phyloP scores from a whole-genome alignment of 257 asterid species.

The Lithospermum erythrorhizon region DNA sequence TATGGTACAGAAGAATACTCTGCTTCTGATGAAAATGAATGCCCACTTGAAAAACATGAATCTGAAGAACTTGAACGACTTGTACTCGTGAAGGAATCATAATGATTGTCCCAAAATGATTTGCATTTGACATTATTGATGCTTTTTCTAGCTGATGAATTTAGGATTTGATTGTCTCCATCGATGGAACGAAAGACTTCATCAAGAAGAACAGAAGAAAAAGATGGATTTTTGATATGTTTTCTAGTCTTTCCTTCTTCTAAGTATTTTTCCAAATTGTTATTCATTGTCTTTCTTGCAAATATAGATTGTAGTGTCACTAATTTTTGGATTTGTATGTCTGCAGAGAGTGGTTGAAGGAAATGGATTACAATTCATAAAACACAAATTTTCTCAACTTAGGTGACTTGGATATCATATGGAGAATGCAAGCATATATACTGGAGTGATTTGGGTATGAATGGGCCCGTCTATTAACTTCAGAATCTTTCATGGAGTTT shows the following conservation, averaged over 20 bases:
- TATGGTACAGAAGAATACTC: slow-evolving; percentile 32
- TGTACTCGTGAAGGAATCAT: slow-evolving; percentile 48
- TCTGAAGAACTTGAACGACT: slow-evolving; percentile 56
- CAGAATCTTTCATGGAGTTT: too few species aligned
- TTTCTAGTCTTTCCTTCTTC: slow-evolving; percentile 29
- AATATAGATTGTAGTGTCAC: background rate
- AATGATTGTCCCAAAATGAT: slow-evolving; percentile 18
- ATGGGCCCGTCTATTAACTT: too few species aligned
- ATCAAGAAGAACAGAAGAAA: slow-evolving; percentile 76
- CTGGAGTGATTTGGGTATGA: too few species aligned
- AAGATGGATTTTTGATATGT: slow-evolving; percentile 35
- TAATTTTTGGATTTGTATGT: background rate
- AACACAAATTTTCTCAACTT: too few species aligned
- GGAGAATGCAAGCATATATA: too few species aligned
- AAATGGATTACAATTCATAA: background rate
- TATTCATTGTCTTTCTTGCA: slow-evolving; percentile 26
- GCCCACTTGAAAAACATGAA: slow-evolving; percentile 50
- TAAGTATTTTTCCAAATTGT: slow-evolving; percentile 15
- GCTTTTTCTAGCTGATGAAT: too few species aligned
- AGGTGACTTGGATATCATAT: too few species aligned
- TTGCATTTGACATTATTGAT: too few species aligned
- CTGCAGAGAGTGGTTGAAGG: background rate
- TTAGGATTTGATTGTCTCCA: slow-evolving; percentile 13
- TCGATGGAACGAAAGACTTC: slow-evolving; percentile 86
- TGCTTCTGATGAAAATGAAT: slow-evolving; percentile 53